Evolutionary conservation across 305 asterid genomes (phyloP), one percentile per base, ranked within the genome.

Genomic region (Solanum hybrid): DNA sequence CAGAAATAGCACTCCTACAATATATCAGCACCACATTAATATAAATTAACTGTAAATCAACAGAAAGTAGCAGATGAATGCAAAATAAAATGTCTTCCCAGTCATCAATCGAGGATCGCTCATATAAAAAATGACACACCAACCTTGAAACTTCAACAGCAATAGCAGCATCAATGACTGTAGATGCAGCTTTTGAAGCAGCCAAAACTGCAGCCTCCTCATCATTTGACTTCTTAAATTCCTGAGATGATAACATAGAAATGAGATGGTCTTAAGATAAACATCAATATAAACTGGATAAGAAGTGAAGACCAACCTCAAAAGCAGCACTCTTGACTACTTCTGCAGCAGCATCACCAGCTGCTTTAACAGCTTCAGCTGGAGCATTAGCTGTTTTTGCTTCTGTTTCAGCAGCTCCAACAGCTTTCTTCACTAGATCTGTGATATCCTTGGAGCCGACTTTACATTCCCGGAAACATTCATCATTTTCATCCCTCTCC

Each of bases 331-430:
- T 94, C 93, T 98, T 98, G 79, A 98, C 99, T 45, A 96, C 94
- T 92, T 98, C 99, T 14, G 99, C 99, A 90, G 99, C 99, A 94
- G 94, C 99, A 93, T 97, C 99, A 85, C 99, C 99, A 86, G 98
- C 99, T 70, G 99, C 96, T 94, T 91, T 94, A 89, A 98, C 91
- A 88, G 99, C 99, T 90, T 91, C 94, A 27, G 93, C 93, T 89
- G 98, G 98, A 95, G 99, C 99, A 93, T 95, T 93, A 91, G 98
- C 99, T 72, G 96, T 92, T 94, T 96, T 94, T 86, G 99, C 99
- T 94, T 98, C 99, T 83, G 98, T 96, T 93, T 97, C 99, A 90
- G 99, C 99, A 93, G 99, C 98, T 91, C 92, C 91, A 89, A 98
- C 98, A 89, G 99, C 99, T 91, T 93, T 95, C 93, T 93, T 95